These are phyloP conservation scores for Castanopsis chinensis DNA, from an alignment of 306 rosid genomes.

Conservation along the genomic window DNA sequence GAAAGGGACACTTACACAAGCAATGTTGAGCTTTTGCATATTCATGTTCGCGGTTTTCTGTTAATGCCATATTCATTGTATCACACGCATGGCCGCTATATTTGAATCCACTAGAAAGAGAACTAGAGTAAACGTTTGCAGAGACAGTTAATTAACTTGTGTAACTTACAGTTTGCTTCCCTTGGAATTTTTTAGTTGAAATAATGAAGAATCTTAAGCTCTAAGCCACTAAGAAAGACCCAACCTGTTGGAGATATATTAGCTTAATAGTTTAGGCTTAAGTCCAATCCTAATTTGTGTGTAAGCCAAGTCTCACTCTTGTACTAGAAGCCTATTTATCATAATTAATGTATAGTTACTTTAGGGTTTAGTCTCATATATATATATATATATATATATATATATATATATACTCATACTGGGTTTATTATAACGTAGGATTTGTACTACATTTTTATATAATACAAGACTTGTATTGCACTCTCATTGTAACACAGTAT, in stretches of 20 bases:
- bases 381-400: no score
- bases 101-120: background rate
- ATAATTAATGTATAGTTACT: no score
- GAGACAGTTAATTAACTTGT: background rate
- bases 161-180: background rate
- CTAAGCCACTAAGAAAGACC: background rate
- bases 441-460: no score
- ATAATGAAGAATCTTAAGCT: background rate
- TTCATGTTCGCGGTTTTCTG: background rate
- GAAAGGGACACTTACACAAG: background rate
- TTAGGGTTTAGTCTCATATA: no score
- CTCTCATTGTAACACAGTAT: no score
- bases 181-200: background rate
- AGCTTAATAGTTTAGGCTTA: no score
- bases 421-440: no score
- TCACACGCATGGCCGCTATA: background rate
- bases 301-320: no score
- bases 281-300: no score
- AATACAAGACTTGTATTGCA: no score
- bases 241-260: background rate
- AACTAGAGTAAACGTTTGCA: background rate
- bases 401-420: no score
- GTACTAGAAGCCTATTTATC: no score
- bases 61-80: background rate
- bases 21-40: background rate